Evolutionary conservation across 495 filamentous ascomycete genomes (phyloP), one percentile per base, ranked within the genome.

Genomic region (Hyaloscypha hepaticicola): DNA sequence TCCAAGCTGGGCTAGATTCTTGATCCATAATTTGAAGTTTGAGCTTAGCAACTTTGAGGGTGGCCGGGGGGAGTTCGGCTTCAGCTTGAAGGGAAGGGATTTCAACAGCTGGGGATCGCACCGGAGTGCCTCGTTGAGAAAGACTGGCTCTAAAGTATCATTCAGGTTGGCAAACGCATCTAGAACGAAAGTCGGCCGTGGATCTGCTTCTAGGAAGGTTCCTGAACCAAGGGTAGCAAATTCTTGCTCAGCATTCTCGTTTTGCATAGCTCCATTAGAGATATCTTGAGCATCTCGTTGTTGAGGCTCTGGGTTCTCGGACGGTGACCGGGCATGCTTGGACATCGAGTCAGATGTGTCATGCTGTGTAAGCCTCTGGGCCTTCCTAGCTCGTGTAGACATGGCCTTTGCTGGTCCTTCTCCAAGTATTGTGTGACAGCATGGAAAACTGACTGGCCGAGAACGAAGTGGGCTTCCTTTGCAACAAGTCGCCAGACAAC

Each of bases 201-300:
- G 74, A 61, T 79, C 77, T 29, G 68, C 61, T 59, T 79, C 76
- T 63, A 78, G 72, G 31, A 79, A 68, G 0, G 55, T 49, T 12
- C 28, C 24, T 21, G 51, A 14, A 19, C 49, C 63, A 38, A 65
- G 14, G 7, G 25, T 24, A n/a, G 55, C 14, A 22, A 64, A 78
- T 92, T 92, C 80, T 96, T 96, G 74, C 12, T 45, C 33, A n/a
- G 22, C 9, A 24, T 45, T 2, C 2, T 45, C 31, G 25, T 1
- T 5, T 12, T 60, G 24, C 2, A 24, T n/a, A n/a, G 5, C n/a
- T 45, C 21, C 31, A 70, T 90, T 14, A 12, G 55, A 31, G 38
- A 19, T 45, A 5, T 34, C 52, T 38, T 11, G 5, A 24, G 48
- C 19, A n/a, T 6, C 19, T n/a, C 48, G 19, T 24, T 24, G 19